Evolutionary conservation across 2,329 filamentous ascomycete genomes (phyloP).

Genomic region (Penicillium capsulatum): DNA sequence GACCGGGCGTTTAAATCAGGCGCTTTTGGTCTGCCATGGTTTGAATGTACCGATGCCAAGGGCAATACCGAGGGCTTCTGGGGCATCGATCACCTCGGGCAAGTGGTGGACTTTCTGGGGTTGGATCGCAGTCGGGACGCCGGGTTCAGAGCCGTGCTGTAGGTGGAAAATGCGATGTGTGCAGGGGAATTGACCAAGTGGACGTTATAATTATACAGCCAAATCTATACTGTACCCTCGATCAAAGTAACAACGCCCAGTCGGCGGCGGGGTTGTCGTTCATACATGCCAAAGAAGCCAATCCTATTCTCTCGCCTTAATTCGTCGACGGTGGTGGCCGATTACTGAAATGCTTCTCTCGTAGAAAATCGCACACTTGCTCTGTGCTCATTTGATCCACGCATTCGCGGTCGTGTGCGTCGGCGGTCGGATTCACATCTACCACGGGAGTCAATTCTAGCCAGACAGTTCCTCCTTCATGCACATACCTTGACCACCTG

Average conservation of each 20-base stretch:
- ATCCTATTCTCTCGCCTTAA: background rate
- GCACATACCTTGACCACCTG: background rate
- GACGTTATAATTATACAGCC: too few relatives aligned
- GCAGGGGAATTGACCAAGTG: background rate
- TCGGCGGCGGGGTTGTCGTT: too few relatives aligned
- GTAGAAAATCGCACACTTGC: conserved; percentile 32
- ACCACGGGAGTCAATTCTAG: background rate
- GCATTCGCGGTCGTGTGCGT: conserved; percentile 17
- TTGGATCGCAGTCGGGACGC: conserved; percentile 39
- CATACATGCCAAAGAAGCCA: too few relatives aligned
- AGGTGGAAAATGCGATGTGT: background rate
- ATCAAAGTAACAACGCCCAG: too few relatives aligned
- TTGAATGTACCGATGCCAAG: conserved; percentile 52
- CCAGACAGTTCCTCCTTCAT: background rate
- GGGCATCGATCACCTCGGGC: conserved; percentile 59
- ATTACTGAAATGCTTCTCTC: conserved; percentile 28
- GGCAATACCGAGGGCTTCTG: conserved; percentile 55
- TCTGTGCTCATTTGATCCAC: conserved; percentile 31
- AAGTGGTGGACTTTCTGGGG: conserved; percentile 51
- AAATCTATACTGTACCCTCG: too few relatives aligned
- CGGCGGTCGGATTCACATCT: conserved; percentile 2
- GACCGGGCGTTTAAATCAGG: conserved; percentile 50
- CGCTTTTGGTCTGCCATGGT: conserved; percentile 60
- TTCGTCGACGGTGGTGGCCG: conserved; percentile 9
- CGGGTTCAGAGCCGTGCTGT: conserved; percentile 31